These are phyloP conservation scores for Plasmodium fragile DNA, from an alignment of 169 alveolate species.

Conservation along the genomic window DNA sequence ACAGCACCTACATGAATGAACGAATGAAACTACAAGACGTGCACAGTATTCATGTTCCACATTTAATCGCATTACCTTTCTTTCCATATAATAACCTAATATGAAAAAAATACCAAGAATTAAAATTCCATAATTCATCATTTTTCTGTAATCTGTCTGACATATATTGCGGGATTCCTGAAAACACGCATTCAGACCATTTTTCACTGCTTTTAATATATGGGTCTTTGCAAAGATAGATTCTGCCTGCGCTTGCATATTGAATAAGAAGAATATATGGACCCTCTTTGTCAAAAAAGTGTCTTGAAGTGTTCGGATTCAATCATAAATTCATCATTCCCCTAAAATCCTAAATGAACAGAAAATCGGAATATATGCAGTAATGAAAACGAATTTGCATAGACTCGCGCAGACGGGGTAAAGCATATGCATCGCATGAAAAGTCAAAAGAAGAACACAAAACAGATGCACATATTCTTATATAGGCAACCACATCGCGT, in stretches of 20 bases:
- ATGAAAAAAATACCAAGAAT: neutral
- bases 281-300: neutral
- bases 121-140: neutral
- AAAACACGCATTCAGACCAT: conserved; percentile 1
- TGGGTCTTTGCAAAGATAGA: conserved; percentile 2
- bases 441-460: neutral
- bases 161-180: neutral
- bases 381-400: neutral
- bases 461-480: neutral
- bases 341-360: neutral
- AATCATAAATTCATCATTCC: neutral
- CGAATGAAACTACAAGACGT: neutral
- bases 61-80: neutral
- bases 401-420: neutral
- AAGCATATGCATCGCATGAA: neutral
- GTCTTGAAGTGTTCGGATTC: neutral
- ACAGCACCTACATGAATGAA: neutral
- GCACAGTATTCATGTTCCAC: neutral
- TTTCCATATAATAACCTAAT: conserved; percentile 16
- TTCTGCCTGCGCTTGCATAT: neutral
- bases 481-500: neutral
- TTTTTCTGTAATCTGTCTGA: neutral
- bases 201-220: neutral
- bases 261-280: neutral
- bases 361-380: neutral